A percentile compares a stretch with the other conserved stretches of the same genome.
Conservation (phyloP, 2,329 filamentous ascomycete genomes). For the Trichoderma brevicompactum region DNA sequence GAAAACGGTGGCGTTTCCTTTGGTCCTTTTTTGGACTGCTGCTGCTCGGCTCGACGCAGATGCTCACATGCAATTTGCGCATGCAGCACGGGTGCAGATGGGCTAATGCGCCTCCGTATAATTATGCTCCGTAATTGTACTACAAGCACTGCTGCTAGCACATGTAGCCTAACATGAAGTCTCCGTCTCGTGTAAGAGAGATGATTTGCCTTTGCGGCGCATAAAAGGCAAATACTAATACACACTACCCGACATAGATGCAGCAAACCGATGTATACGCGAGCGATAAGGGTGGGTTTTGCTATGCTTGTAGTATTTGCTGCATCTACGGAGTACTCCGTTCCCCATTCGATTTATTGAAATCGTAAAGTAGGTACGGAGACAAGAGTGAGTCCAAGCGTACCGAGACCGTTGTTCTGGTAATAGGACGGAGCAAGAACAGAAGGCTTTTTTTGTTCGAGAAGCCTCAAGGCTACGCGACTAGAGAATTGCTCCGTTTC, state of each 20-base stretch:
- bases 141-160: neutral
- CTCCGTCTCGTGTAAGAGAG: too few relatives aligned
- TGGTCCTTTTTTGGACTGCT: neutral
- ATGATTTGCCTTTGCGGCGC: too few relatives aligned
- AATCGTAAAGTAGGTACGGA: neutral
- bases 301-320: neutral
- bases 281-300: too few relatives aligned
- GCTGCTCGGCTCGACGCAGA: conserved; percentile 15
- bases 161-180: too few relatives aligned
- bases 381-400: conserved; percentile 15
- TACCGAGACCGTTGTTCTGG: conserved; percentile 9
- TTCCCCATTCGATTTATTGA: conserved; percentile 2
- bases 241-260: too few relatives aligned
- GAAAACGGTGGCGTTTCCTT: neutral
- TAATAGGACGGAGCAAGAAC: neutral
- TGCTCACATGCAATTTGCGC: conserved; percentile 18
- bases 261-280: too few relatives aligned
- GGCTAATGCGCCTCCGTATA: conserved; percentile 17
- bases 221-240: too few relatives aligned
- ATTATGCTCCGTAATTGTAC: conserved; percentile 2
- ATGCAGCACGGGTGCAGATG: neutral
- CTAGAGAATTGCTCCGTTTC: neutral
- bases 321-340: conserved; percentile 15
- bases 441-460: conserved; percentile 20
- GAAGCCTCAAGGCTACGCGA: conserved; percentile 18